phyloP scores from a whole-genome alignment of 257 asterid species.

The Penstemon eatonii region DNA sequence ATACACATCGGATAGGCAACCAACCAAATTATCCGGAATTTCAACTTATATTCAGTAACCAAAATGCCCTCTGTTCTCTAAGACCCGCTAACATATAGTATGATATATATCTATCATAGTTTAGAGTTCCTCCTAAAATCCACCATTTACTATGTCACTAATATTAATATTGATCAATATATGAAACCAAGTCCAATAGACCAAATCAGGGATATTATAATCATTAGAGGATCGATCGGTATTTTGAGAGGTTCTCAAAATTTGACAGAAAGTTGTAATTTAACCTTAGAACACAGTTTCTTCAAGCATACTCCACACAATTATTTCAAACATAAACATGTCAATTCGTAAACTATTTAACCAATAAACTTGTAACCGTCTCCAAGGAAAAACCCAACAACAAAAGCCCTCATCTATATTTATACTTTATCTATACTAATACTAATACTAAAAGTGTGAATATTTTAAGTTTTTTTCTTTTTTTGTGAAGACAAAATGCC shows the following conservation, averaged over 20 bases:
- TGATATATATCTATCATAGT: slow-evolving; percentile 14
- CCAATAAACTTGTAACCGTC: neutral
- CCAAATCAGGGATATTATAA: neutral
- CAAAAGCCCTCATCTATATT: slow-evolving; percentile 33
- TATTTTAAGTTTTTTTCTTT: no score
- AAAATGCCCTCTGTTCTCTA: slow-evolving; percentile 4
- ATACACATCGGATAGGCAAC: no score
- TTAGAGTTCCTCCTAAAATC: slow-evolving; percentile 5
- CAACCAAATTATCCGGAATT: neutral
- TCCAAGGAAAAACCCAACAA: neutral
- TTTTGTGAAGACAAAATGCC: no score
- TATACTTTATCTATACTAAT: neutral
- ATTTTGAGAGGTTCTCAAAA: neutral
- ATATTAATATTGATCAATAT: slow-evolving; percentile 7
- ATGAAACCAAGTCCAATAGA: neutral
- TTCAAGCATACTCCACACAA: slow-evolving; percentile 7
- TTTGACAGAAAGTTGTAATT: slow-evolving; percentile 2
- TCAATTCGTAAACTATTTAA: slow-evolving; percentile 21
- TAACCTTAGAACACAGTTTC: slow-evolving; percentile 34
- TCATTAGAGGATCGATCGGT: neutral
- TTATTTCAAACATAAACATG: slow-evolving; percentile 14
- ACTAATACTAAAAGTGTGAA: no score
- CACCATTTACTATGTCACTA: slow-evolving; percentile 13
- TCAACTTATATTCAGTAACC: slow-evolving; percentile 2
- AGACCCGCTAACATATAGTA: slow-evolving; percentile 2